A percentile compares a stretch with the other conserved stretches of the same genome.
These are phyloP conservation scores for Cladorrhinum sp. DNA, from an alignment of 2,329 filamentous ascomycete genomes.

Conservation along the genomic window DNA sequence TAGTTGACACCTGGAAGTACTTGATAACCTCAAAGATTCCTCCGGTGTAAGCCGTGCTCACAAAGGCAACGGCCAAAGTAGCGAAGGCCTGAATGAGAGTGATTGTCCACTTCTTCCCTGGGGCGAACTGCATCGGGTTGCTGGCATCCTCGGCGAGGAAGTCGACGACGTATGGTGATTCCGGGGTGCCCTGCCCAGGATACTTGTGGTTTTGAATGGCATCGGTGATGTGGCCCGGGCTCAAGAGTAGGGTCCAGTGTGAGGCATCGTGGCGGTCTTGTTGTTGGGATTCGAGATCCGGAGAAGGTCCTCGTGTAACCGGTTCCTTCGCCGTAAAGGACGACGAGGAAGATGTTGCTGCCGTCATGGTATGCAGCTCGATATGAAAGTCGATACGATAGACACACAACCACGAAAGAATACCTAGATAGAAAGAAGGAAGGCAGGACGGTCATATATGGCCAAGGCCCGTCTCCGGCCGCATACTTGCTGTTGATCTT, in stretches of 20 bases:
- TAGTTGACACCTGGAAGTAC: constrained; percentile 50
- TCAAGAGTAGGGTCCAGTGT: constrained; percentile 53
- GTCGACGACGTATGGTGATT: constrained; percentile 65
- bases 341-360: neutral
- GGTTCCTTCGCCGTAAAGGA: neutral
- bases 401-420: neutral
- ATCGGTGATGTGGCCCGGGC: constrained; percentile 56
- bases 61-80: constrained; percentile 67
- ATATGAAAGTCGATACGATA: neutral
- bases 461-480: neutral
- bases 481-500: neutral
- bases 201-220: constrained; percentile 56
- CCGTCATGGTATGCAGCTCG: too few species aligned
- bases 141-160: constrained; percentile 65
- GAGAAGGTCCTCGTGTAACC: neutral
- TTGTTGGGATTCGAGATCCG: constrained; percentile 5
- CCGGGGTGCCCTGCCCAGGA: constrained; percentile 58
- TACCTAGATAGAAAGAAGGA: neutral
- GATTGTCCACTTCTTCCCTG: constrained; percentile 61
- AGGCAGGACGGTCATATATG: neutral
- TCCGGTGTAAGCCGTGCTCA: constrained; percentile 64
- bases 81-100: constrained; percentile 62
- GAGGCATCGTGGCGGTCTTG: constrained; percentile 32
- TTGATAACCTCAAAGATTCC: constrained; percentile 51
- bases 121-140: constrained; percentile 61